Evolutionary conservation across 257 asterid species (phyloP), one percentile per base, ranked within the genome.

Genomic region (Nicotiana sylvestris): DNA sequence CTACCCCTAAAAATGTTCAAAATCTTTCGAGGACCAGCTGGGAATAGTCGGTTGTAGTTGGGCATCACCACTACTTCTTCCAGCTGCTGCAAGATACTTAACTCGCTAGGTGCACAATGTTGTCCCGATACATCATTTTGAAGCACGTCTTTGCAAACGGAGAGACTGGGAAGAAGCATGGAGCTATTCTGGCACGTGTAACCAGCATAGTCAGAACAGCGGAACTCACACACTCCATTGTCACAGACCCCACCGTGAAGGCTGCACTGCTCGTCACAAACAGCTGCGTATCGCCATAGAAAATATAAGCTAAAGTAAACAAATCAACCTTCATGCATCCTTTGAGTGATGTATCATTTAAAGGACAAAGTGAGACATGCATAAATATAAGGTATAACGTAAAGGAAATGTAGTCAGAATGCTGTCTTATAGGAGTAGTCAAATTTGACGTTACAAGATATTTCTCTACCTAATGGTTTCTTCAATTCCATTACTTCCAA

Each of bases 61-160:
- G 99, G 99, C 98, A 97, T 97, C 85, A 97, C 99, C 4, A 95
- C 99, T 2, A 94, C 98, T 88, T 95, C 97, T 85, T 97, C 99
- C 6, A 97, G 91, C 90, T 97, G 99, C 85, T 97, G 98, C 89
- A 95, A 85, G 85, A 95, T 89, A 65, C 98, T 89, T 74, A 93
- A 84, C 81, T 97, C 98, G 72, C 95, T 93, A 32, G 99, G 99
- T 9, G 98, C 98, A 81, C 98, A 97, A 85, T 97, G 98, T 81
- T 97, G 97, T 30, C 98, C 96, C 16, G 83, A 80, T n/a, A 82
- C 86, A 16, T 93, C 98, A 33, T 89, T 92, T 83, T 88, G 88
- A 32, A 97, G 86, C 57, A 97, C 98, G 7, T 90, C 97, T 88
- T 89, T 90, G 91, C 99, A 97, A 62, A 92, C 98, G 0, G 96